phyloP scores from a whole-genome alignment of 345 rosid species.

The Salix viminalis region DNA sequence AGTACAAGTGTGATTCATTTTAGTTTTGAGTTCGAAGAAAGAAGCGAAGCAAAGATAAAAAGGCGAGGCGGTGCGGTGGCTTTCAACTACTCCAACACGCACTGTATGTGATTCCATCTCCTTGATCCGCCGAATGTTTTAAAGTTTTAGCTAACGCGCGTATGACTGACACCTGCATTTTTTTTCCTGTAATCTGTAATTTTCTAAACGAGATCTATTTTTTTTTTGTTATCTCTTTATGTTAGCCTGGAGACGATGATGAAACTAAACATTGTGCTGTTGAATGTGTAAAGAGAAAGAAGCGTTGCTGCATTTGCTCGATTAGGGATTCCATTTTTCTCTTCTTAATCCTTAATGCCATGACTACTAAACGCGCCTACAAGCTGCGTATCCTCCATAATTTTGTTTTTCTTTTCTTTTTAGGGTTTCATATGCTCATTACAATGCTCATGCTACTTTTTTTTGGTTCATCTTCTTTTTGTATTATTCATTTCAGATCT shows the following conservation, averaged over 20 bases:
- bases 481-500: not conserved
- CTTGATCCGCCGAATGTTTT: not conserved
- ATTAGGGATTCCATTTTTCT: conserved; percentile 2
- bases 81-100: not conserved
- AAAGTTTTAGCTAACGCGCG: not conserved
- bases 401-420: conserved; percentile 1
- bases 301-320: not conserved
- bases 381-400: conserved; percentile 88
- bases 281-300: conserved; percentile 15
- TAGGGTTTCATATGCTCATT: not conserved
- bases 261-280: conserved; percentile 5
- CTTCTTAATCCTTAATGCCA: conserved; percentile 26
- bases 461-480: not conserved
- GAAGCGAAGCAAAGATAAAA: not conserved
- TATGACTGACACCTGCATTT: not conserved
- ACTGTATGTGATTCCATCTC: not conserved
- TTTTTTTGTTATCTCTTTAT: not conserved
- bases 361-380: conserved; percentile 97
- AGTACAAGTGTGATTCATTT: not conserved
- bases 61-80: not conserved
- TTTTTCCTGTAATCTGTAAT: not conserved
- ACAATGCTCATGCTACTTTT: not conserved
- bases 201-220: not conserved
- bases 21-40: not conserved
- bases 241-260: not conserved